Base-by-base conservation (phyloP, 352 stramenopile species). In the Poterioochromonas sp. region DNA sequence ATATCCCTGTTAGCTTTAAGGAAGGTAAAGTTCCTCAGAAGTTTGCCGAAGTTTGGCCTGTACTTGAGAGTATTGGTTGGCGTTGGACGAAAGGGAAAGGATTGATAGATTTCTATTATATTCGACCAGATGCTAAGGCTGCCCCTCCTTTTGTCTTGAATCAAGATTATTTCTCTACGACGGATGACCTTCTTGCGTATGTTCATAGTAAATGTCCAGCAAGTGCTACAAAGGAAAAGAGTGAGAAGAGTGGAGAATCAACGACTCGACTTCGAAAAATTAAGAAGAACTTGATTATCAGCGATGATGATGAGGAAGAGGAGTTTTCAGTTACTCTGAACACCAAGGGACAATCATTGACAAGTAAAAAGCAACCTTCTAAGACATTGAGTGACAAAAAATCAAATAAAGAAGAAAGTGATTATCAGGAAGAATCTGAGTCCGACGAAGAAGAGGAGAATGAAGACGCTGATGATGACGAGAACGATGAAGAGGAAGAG, bases 91-190 rank as follows among this genome's bases (percentile, higher is more conserved):
- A 35, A 8, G 58, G 58, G 11, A 68, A 35, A 68, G 58, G 58
- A 18, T 39, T 68, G 29, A 35, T 68, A 32, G 58, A 68, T 35
- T 68, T 68, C 29, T 68, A 40, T 26, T 68, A 68, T 35, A 8
- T 68, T 32, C 26, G 34, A 68, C 58, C 58, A 8, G 8, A 32
- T 39, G 58, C 34, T 11, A 32, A 39, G 29, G 12, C 58, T 18
- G 26, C 34, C 58, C 5, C 5, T 8, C 58, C 58, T 15, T 39
- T 40, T 26, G 29, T 68, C 12, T 39, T 68, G 58, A 26, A 26
- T 29, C 12, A 8, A 68, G 58, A 68, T 26, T 68, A 68, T 68
- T 68, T 68, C 58, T 15, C 26, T 68, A 29, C 58, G 5, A 11
- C 12, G 58, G 29, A 35, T 39, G 58, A 68, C 29, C 5, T 68